Evolutionary conservation across 192 early-diverging fungal species (phyloP).

Genomic region (Gigaspora rosea): DNA sequence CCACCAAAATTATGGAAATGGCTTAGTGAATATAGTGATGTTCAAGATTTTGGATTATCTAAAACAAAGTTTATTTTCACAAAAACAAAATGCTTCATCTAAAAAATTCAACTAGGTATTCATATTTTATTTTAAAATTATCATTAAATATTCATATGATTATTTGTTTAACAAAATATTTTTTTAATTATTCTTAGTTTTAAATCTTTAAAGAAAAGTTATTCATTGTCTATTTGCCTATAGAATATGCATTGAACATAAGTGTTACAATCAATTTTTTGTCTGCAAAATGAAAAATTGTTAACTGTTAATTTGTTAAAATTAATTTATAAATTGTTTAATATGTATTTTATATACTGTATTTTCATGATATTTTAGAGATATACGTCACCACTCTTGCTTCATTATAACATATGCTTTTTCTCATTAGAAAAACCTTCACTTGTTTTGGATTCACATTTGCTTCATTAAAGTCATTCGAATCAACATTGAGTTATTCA

Average conservation of each 20-base stretch:
- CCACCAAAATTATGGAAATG: slow-evolving; percentile 58
- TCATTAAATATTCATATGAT: too few relatives aligned
- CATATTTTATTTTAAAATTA: too few relatives aligned
- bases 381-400: too few relatives aligned
- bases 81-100: not conserved
- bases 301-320: not conserved
- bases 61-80: slow-evolving; percentile 47
- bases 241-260: slow-evolving; percentile 76
- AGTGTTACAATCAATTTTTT: slow-evolving; percentile 9
- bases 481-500: too few relatives aligned
- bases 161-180: too few relatives aligned
- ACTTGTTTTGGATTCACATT: too few relatives aligned
- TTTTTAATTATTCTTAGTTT: slow-evolving; percentile 3
- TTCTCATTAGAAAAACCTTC: too few relatives aligned
- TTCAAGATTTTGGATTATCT: slow-evolving; percentile 64
- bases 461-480: too few relatives aligned
- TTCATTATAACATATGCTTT: too few relatives aligned
- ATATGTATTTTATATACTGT: not conserved
- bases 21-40: slow-evolving; percentile 67
- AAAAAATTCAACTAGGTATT: not conserved
- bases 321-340: too few relatives aligned
- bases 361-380: slow-evolving; percentile 76
- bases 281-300: too few relatives aligned
- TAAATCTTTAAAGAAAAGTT: slow-evolving; percentile 54
- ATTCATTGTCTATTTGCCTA: slow-evolving; percentile 84